Conservation (phyloP, 257 asterid species). For the Apocynum venetum region DNA sequence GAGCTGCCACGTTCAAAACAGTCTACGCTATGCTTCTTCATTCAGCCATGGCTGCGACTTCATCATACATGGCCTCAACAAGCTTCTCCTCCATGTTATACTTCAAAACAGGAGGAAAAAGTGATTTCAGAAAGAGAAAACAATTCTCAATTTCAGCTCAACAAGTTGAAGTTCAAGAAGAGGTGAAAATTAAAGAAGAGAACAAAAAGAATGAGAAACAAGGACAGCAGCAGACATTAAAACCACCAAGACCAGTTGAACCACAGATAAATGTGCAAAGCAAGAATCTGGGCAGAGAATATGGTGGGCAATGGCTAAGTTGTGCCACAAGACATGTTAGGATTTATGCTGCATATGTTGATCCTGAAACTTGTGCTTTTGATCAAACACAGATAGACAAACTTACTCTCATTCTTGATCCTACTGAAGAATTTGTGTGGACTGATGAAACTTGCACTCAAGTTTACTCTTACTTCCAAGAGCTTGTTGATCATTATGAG, state of each 20-base stretch:
- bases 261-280: slow-evolving; percentile 59
- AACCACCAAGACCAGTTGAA: slow-evolving; percentile 59
- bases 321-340: slow-evolving; percentile 75
- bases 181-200: slow-evolving; percentile 17
- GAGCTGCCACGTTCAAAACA: neutral
- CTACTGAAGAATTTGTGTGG: slow-evolving; percentile 84
- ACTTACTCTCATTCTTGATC: slow-evolving; percentile 81
- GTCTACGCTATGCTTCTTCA: neutral
- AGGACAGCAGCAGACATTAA: slow-evolving; percentile 21
- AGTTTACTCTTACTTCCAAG: slow-evolving; percentile 82
- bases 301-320: slow-evolving; percentile 89
- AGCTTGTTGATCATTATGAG: slow-evolving; percentile 52
- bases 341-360: slow-evolving; percentile 78
- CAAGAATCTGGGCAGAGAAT: slow-evolving; percentile 65
- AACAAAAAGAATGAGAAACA: slow-evolving; percentile 2
- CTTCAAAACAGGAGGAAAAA: neutral
- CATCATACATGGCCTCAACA: neutral
- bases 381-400: slow-evolving; percentile 86
- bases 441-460: slow-evolving; percentile 62
- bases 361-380: slow-evolving; percentile 71
- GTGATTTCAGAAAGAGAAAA: slow-evolving; percentile 17
- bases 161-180: slow-evolving; percentile 40
- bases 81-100: slow-evolving; percentile 2
- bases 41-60: slow-evolving; percentile 7
- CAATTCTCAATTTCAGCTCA: slow-evolving; percentile 45